Evolutionary conservation across 2,329 filamentous ascomycete genomes (phyloP), one percentile per base, ranked within the genome.

Genomic region (Colletotrichum somersetense): DNA sequence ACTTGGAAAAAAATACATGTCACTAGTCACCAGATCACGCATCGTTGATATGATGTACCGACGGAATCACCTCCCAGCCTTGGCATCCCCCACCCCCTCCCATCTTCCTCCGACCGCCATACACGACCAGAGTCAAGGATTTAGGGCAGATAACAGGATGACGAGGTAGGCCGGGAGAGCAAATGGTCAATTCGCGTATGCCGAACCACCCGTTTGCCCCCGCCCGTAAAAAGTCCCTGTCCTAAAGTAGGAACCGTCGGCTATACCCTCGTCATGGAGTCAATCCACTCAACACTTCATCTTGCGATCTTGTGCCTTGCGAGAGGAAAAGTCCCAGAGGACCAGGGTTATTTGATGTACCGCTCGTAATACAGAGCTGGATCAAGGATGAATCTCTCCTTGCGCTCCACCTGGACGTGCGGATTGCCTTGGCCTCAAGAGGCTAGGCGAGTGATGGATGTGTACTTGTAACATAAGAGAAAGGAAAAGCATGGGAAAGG

Each of bases 331-430:
- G 59, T 50, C 74, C 62, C 67, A 74, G 67, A 66, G 63, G 62
- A 62, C 26, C 46, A 11, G 62, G 40, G 56, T 20, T 67, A 70
- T 75, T 88, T 84, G 74, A 86, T 92, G 74, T 92, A 89, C 89
- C 90, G 90, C 90, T 91, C 89, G 89, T 89, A 91, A 91, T 92
- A 92, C 90, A 91, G 88, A 91, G 89, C 87, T 85, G 83, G 79
- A 78, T 87, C 89, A 92, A 92, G 90, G 90, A 92, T 89, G 84
- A 84, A 80, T 90, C 90, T 91, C 89, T 88, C 90, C 90, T 92
- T 92, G 89, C 89, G 89, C 90, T 92, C 89, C 90, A 92, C 90
- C 90, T 89, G 87, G 89, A 89, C 89, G 88, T 90, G 90, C 90
- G 90, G 89, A 89, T 63, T 65, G 64, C 33, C 62, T 72, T 67